Evolutionary conservation across 2,329 filamentous ascomycete genomes (phyloP).

Genomic region (Nothophaeocryptopus gaeumannii): DNA sequence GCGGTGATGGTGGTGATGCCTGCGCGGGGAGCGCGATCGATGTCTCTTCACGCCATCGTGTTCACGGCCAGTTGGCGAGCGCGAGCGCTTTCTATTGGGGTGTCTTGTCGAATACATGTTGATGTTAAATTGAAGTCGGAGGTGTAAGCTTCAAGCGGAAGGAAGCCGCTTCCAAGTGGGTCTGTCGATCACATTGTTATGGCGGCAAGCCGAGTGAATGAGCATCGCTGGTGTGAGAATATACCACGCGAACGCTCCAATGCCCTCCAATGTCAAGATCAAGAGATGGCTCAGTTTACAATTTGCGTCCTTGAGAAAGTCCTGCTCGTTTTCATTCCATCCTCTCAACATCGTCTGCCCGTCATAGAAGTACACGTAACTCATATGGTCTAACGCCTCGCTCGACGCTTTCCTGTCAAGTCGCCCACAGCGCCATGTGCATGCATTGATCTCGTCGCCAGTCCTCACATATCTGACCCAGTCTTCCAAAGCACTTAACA

Average conservation of each 20-base stretch:
- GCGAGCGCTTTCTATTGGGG: conserved; percentile 33
- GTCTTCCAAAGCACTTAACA: too few species aligned
- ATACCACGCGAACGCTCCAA: too few species aligned
- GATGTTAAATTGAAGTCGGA: neutral
- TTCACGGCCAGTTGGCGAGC: conserved; percentile 17
- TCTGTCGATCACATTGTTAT: neutral
- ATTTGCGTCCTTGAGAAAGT: neutral
- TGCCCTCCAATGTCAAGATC: too few species aligned
- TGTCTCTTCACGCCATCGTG: conserved; percentile 22
- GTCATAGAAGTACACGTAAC: conserved; percentile 1
- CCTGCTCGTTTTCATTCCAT: neutral
- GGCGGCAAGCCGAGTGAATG: neutral
- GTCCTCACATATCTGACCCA: too few species aligned
- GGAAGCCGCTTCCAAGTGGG: neutral
- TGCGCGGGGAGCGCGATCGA: conserved; percentile 29
- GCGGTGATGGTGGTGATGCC: conserved; percentile 10
- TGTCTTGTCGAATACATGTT: conserved; percentile 11
- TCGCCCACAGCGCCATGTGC: too few species aligned
- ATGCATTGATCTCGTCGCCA: too few species aligned
- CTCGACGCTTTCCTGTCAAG: neutral
- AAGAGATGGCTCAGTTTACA: neutral
- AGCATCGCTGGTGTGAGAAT: neutral
- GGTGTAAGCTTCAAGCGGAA: neutral
- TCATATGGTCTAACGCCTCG: neutral
- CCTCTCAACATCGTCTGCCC: conserved; percentile 2